Conservation (phyloP, 768 basidiomycete genomes). For the Termitomyces sp. region DNA sequence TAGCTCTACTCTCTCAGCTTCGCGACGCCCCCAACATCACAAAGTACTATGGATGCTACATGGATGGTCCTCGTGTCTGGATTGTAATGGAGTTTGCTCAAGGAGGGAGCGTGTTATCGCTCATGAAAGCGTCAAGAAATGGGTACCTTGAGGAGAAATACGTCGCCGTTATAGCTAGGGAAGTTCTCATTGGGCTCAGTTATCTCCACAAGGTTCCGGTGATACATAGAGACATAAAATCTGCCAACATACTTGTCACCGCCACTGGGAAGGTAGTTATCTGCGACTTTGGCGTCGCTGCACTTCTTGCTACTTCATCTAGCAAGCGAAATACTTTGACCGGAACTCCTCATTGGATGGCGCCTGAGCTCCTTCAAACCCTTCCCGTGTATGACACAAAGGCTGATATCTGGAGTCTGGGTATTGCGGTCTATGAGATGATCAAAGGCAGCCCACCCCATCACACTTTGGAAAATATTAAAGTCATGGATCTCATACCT, state of each 20-base stretch:
- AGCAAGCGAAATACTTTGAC: slow-evolving; percentile 96
- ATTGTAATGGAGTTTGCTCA: slow-evolving; percentile 98
- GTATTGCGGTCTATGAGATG: slow-evolving; percentile 96
- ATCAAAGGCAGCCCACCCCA: slow-evolving; percentile 95
- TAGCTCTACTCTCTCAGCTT: slow-evolving; percentile 86
- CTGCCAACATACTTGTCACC: slow-evolving; percentile 92
- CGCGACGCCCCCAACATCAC: slow-evolving; percentile 90
- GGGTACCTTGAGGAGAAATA: slow-evolving; percentile 86
- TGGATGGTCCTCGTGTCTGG: slow-evolving; percentile 96
- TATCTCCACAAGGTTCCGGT: slow-evolving; percentile 93
- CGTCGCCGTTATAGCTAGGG: slow-evolving; percentile 81
- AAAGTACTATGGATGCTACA: slow-evolving; percentile 93
- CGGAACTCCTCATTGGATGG: slow-evolving; percentile 99
- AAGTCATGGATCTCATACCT: slow-evolving; percentile 87
- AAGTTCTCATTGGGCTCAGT: slow-evolving; percentile 80
- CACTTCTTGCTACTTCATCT: slow-evolving; percentile 74
- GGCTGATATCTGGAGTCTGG: slow-evolving; percentile 97
- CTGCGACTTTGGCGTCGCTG: slow-evolving; percentile 98
- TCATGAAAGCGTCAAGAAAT: slow-evolving; percentile 84
- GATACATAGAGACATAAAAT: slow-evolving; percentile 97
- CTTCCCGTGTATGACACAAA: slow-evolving; percentile 94
- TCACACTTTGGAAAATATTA: slow-evolving; percentile 72
- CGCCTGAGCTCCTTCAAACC: slow-evolving; percentile 91
- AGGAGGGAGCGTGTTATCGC: slow-evolving; percentile 88
- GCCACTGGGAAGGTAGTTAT: slow-evolving; percentile 89